Conservation (phyloP, 805 yeast genomes). For the Cyberlindnera mississippiensis region DNA sequence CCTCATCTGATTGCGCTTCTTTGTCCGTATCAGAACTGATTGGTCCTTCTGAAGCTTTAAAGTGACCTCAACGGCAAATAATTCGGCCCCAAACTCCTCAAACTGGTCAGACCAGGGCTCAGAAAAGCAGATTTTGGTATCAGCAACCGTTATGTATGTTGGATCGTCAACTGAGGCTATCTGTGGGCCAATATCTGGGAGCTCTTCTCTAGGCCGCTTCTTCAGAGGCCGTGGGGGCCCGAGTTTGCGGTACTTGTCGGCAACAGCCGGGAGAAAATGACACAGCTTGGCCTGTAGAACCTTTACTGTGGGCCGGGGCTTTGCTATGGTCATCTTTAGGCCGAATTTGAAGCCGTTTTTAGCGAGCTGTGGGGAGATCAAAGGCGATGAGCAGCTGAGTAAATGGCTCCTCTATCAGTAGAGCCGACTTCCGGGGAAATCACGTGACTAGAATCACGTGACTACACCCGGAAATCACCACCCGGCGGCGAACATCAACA, state of each 20-base stretch:
- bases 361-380: too few relatives aligned
- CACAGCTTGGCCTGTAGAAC: too few relatives aligned
- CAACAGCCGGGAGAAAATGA: neutral
- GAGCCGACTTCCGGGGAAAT: too few relatives aligned
- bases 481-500: neutral
- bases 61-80: conserved; percentile 3
- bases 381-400: too few relatives aligned
- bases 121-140: neutral
- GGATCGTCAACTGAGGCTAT: neutral
- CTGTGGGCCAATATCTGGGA: neutral
- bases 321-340: too few relatives aligned
- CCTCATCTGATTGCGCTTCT: conserved; percentile 13
- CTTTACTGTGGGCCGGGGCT: too few relatives aligned
- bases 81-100: neutral
- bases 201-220: neutral
- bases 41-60: conserved; percentile 1
- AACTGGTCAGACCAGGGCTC: too few relatives aligned
- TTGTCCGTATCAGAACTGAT: conserved; percentile 5
- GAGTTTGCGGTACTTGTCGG: neutral
- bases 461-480: too few relatives aligned
- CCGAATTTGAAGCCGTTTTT: too few relatives aligned
- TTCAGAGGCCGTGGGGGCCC: conserved; percentile 1
- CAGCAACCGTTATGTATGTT: neutral
- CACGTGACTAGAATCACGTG: too few relatives aligned
- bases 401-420: too few relatives aligned